Percentiles rank a stretch among this genome's conserved stretches.
Conservation (phyloP, 495 filamentous ascomycete species). For the Elasticomyces elasticus region DNA sequence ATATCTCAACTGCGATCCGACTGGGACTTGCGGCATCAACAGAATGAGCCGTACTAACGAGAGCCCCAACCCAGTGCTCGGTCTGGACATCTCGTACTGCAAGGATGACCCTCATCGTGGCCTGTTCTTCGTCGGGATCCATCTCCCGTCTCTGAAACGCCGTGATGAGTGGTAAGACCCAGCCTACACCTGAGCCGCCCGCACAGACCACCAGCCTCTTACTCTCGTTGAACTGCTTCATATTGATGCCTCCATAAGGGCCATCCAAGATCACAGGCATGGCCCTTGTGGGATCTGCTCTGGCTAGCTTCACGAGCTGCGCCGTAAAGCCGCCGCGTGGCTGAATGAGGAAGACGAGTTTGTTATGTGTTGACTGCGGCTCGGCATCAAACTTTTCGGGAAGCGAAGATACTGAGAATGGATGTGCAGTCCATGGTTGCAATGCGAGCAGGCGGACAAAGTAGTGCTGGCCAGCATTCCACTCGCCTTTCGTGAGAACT, state of each 20-base stretch:
- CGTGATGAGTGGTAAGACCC: constrained; percentile 39
- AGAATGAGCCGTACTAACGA: not conserved
- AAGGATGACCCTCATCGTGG: not conserved
- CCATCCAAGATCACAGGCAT: constrained; percentile 40
- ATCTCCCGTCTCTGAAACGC: not conserved
- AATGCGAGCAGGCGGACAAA: constrained; percentile 42
- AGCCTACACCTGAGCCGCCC: constrained; percentile 48
- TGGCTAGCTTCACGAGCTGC: constrained; percentile 31
- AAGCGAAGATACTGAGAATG: constrained; percentile 43
- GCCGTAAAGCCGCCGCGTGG: constrained; percentile 37
- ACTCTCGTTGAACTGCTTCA: constrained; percentile 24
- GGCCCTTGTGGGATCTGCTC: constrained; percentile 23
- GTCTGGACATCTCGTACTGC: not conserved
- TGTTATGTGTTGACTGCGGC: too few relatives aligned
- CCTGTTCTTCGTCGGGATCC: not conserved
- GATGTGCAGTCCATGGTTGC: constrained; percentile 37
- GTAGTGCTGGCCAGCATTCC: constrained; percentile 44
- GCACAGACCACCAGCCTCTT: constrained; percentile 40
- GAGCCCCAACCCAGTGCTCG: not conserved
- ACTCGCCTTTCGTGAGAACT: constrained; percentile 38
- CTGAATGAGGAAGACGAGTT: constrained; percentile 38
- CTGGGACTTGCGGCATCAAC: not conserved
- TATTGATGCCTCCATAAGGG: constrained; percentile 40
- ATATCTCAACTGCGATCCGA: not conserved
- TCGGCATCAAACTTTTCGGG: constrained; percentile 20